Conservation (phyloP, 805 yeast species). For the Jamesozyma rosinii region DNA sequence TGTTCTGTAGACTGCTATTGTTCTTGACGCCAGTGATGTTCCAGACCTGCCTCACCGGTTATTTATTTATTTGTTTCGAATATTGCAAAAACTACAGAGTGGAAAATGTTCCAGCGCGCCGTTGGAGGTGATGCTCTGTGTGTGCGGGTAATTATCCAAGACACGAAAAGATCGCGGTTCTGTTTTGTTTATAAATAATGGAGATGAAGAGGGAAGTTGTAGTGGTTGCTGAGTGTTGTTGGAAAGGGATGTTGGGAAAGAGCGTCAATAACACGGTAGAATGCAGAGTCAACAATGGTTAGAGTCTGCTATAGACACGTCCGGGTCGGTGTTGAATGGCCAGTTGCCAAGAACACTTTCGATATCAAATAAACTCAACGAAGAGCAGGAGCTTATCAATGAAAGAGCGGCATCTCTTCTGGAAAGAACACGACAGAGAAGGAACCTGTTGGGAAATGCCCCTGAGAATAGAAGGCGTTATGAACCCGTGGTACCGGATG, state of each 20-base stretch:
- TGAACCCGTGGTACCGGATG: slow-evolving; percentile 7
- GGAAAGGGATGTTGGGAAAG: no score
- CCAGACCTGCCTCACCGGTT: background rate
- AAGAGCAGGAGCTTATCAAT: slow-evolving; percentile 22
- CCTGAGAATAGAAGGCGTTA: slow-evolving; percentile 11
- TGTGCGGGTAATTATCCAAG: background rate
- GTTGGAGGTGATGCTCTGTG: background rate
- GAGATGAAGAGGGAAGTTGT: background rate
- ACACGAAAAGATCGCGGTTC: background rate
- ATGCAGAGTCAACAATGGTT: slow-evolving; percentile 7
- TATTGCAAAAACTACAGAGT: background rate
- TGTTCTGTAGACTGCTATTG: no score
- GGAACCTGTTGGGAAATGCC: slow-evolving; percentile 8
- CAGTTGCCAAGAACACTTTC: slow-evolving; percentile 11
- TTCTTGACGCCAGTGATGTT: background rate
- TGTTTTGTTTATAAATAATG: background rate
- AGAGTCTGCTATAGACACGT: background rate
- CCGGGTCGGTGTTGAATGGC: background rate
- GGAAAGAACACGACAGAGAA: slow-evolving; percentile 26
- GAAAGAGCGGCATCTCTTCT: slow-evolving; percentile 24
- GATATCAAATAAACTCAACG: slow-evolving; percentile 13
- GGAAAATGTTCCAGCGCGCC: background rate
- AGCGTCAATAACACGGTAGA: background rate
- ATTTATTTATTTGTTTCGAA: background rate
- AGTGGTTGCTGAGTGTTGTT: no score